These are phyloP conservation scores for Insectozyma bohioensis DNA, from an alignment of 1,139 yeast species.

Conservation along the genomic window DNA sequence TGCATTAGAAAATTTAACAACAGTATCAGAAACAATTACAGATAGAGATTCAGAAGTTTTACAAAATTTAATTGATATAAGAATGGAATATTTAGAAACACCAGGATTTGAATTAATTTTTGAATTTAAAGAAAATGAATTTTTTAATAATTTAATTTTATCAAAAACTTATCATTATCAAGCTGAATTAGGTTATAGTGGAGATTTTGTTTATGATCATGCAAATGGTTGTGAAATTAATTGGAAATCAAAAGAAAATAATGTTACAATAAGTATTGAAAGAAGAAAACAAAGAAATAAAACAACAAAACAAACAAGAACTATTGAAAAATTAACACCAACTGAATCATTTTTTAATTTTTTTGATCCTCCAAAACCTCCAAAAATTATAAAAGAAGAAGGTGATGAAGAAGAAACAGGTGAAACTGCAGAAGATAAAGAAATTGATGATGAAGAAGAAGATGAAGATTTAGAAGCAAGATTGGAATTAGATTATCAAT, in stretches of 20 bases:
- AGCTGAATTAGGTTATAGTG: slow-evolving; percentile 90
- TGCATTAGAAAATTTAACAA: slow-evolving; percentile 82
- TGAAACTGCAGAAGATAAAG: slow-evolving; percentile 37
- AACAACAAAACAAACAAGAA: slow-evolving; percentile 95
- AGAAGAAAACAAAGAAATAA: slow-evolving; percentile 98
- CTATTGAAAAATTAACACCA: slow-evolving; percentile 91
- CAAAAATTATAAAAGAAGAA: slow-evolving; percentile 45
- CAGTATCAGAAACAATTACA: slow-evolving; percentile 81
- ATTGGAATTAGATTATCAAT: slow-evolving; percentile 88
- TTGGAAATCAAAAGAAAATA: slow-evolving; percentile 80
- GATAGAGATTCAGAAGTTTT: slow-evolving; percentile 91
- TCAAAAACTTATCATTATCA: slow-evolving; percentile 91
- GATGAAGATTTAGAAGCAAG: slow-evolving; percentile 80
- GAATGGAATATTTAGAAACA: slow-evolving; percentile 76
- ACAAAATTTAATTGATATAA: slow-evolving; percentile 64
- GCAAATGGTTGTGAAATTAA: slow-evolving; percentile 88
- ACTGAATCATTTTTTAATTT: slow-evolving; percentile 93
- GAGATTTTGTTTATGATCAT: slow-evolving; percentile 95
- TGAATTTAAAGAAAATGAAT: slow-evolving; percentile 76
- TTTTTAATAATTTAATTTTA: slow-evolving; percentile 68
- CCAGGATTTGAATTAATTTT: slow-evolving; percentile 92
- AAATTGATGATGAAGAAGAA: slow-evolving; percentile 57
- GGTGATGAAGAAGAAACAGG: slow-evolving; percentile 45
- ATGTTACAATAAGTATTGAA: slow-evolving; percentile 85
- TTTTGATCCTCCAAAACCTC: slow-evolving; percentile 90